Conservation (phyloP, 1,284 basidiomycete genomes). For the Puccinia polysora region DNA sequence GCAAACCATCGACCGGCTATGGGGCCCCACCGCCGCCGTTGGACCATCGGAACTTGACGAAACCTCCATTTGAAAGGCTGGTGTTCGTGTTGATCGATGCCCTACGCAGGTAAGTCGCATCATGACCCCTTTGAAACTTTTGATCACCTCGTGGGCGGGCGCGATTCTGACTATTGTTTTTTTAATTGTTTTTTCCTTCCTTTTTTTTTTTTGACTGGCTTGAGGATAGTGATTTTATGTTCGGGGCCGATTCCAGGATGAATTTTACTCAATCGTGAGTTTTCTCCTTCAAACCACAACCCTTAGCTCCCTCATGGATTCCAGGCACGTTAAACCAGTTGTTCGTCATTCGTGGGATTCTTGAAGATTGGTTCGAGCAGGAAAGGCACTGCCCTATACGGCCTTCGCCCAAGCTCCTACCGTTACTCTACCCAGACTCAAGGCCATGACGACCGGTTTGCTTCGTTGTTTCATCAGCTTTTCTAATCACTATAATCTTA, state of each 20-base stretch:
- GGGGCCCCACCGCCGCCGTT: not conserved
- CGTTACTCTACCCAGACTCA: slow-evolving; percentile 48
- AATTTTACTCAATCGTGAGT: slow-evolving; percentile 45
- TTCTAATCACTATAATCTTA: too few species aligned
- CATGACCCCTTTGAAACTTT: slow-evolving; percentile 10
- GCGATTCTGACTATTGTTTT: too few species aligned
- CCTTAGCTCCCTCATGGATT: too few species aligned
- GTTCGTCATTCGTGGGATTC: too few species aligned
- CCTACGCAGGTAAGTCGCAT: slow-evolving; percentile 45
- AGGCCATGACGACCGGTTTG: slow-evolving; percentile 47
- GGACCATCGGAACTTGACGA: too few species aligned
- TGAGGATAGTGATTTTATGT: slow-evolving; percentile 48
- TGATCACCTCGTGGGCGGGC: too few species aligned
- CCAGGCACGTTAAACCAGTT: too few species aligned
- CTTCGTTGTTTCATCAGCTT: too few species aligned
- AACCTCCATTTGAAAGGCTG: slow-evolving; percentile 44
- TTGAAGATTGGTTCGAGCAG: slow-evolving; percentile 45
- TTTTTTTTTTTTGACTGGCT: not conserved
- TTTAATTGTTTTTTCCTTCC: slow-evolving; percentile 14
- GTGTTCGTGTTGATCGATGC: slow-evolving; percentile 48
- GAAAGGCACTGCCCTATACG: slow-evolving; percentile 45
- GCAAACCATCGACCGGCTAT: slow-evolving; percentile 22
- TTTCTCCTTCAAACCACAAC: too few species aligned
- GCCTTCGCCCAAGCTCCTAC: slow-evolving; percentile 47
- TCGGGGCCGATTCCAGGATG: slow-evolving; percentile 44